Evolutionary conservation across 345 rosid species (phyloP).

Genomic region (Stellera chamaejasme): DNA sequence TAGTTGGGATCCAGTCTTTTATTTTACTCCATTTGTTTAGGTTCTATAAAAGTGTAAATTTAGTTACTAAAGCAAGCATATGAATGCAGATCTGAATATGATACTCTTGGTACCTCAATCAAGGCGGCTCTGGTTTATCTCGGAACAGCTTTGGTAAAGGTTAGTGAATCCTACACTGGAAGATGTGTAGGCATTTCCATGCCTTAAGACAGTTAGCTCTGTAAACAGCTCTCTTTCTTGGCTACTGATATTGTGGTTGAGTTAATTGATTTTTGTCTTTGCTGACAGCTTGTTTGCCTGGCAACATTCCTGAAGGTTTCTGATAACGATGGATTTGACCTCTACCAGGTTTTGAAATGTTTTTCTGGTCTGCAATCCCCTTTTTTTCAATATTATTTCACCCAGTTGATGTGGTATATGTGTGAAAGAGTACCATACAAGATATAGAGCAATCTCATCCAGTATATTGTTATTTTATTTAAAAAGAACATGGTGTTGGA

Average conservation of each 20-base stretch:
- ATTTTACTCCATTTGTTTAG: too few relatives aligned
- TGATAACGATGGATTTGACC: conserved; percentile 81
- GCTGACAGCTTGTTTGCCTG: conserved; percentile 82
- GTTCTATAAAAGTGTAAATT: not conserved
- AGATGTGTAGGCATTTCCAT: not conserved
- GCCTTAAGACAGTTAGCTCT: not conserved
- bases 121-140: conserved; percentile 91
- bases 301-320: conserved; percentile 93
- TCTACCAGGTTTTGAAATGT: conserved; percentile 58
- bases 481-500: too few relatives aligned
- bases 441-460: too few relatives aligned
- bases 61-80: not conserved
- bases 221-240: not conserved
- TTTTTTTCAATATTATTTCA: not conserved
- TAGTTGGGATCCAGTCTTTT: too few relatives aligned
- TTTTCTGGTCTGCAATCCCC: not conserved
- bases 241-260: not conserved
- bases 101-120: conserved; percentile 88
- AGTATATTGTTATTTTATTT: too few relatives aligned
- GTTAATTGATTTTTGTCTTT: not conserved
- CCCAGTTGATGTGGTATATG: not conserved
- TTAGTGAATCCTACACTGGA: conserved; percentile 14
- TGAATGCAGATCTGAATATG: conserved; percentile 77
- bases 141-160: conserved; percentile 88
- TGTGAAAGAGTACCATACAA: too few relatives aligned